Conservation (phyloP, 805 yeast species). For the Kregervanrija fluxuum region DNA sequence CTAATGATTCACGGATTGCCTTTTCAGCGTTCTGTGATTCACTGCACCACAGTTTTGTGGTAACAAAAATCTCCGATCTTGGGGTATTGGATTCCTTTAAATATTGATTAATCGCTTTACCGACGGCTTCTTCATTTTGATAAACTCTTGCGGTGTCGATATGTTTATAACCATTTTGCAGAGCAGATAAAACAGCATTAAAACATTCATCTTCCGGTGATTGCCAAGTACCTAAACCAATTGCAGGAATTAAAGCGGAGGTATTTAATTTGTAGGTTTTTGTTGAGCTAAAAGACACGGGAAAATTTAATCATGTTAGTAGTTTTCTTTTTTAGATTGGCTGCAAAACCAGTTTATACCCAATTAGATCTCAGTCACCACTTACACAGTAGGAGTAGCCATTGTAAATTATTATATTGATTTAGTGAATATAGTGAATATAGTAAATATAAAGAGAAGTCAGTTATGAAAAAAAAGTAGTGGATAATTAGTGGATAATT, state of each 20-base stretch:
- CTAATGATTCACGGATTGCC: conserved; percentile 52
- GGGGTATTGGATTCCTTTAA: conserved; percentile 49
- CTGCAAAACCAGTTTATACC: too few relatives aligned
- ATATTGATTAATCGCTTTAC: conserved; percentile 45
- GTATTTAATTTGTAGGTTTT: conserved; percentile 5
- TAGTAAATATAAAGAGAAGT: too few relatives aligned
- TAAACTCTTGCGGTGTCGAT: conserved; percentile 72
- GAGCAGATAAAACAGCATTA: conserved; percentile 51
- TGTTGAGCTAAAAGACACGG: conserved; percentile 2
- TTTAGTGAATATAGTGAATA: too few relatives aligned
- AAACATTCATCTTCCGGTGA: conserved; percentile 36
- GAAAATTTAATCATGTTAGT: not conserved
- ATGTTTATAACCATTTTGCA: conserved; percentile 63
- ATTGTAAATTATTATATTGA: not conserved
- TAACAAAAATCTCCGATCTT: conserved; percentile 58
- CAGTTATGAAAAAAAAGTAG: too few relatives aligned
- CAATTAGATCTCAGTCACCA: too few relatives aligned
- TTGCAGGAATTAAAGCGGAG: conserved; percentile 28
- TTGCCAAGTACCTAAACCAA: conserved; percentile 15
- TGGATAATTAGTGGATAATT: too few relatives aligned
- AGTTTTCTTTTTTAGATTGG: not conserved
- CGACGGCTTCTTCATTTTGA: conserved; percentile 51
- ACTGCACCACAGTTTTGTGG: conserved; percentile 63
- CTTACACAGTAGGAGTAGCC: too few relatives aligned
- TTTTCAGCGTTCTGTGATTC: conserved; percentile 41